Evolutionary conservation across 179 eudicot species (phyloP), one percentile per base, ranked within the genome.

Genomic region (Amaranthus tricolor): DNA sequence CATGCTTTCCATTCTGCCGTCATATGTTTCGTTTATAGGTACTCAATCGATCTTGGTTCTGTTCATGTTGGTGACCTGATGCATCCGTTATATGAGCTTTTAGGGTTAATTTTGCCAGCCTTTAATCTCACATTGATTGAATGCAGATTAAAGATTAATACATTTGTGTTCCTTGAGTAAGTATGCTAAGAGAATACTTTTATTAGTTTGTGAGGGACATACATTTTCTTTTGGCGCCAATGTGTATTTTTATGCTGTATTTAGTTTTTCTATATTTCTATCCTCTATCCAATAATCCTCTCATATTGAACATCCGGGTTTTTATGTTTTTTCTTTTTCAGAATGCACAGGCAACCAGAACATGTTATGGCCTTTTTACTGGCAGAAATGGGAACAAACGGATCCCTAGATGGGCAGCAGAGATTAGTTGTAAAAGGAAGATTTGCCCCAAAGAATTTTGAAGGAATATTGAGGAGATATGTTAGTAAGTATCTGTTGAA

Each of bases 341-440:
- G 97, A 79, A 92, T 94, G 97, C 98, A 94, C 76, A 89, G 98
- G 78, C 91, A 91, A 74, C 97, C 97, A 51, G 96, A 91, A 78
- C 98, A 94, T 87, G 96, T 92, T 17, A 93, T 92, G 97, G 87
- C 82, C 63, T 92, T 90, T 82, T 82, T 94, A 81, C 88, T 92
- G 76, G 98, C 97, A 57, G 96, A 94, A 82, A 83, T 94, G 97
- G 98, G 97, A 58, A 90, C 98, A 68, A 94, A 88, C 80, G 94
- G 94, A 62, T 89, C 94, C 54, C 86, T 94, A 68, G 98, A 94
- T 83, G 97, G 98, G 43, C 95, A 91, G 55, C 93, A 88, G 74
- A 81, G 93, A 73, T 81, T 91, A 74, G 97, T 91, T 43, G 84
- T 91, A 10, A 94, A 91, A 78, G 98, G 98, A 72, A 85, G 98